Percentiles rank a stretch among this genome's conserved stretches.
Conservation (phyloP, 2,329 filamentous ascomycete species). For the Talaromyces sp. region DNA sequence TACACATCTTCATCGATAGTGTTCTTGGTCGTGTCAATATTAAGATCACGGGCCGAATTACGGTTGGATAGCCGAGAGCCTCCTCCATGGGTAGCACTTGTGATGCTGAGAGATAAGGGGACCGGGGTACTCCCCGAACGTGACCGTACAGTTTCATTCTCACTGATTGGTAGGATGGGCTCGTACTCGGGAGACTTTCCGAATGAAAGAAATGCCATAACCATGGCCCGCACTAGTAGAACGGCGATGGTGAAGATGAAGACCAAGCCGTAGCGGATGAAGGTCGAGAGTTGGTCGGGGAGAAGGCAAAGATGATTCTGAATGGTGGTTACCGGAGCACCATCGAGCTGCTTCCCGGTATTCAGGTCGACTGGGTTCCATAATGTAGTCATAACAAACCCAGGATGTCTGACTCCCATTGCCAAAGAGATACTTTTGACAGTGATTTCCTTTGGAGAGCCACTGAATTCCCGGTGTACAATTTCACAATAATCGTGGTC, state of each 20-base stretch:
- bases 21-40: neutral
- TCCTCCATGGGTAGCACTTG: conserved; percentile 15
- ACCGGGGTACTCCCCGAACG: conserved; percentile 19
- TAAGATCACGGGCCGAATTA: neutral
- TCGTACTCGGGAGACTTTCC: conserved; percentile 24
- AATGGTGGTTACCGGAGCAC: conserved; percentile 48
- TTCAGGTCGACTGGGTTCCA: conserved; percentile 77
- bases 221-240: conserved; percentile 41
- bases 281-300: conserved; percentile 79
- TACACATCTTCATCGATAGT: conserved; percentile 6
- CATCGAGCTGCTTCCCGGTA: conserved; percentile 26
- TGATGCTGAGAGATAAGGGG: conserved; percentile 19
- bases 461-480: conserved; percentile 64
- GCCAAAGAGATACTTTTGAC: conserved; percentile 95
- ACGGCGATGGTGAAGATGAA: conserved; percentile 48
- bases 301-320: conserved; percentile 88
- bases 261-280: conserved; percentile 68
- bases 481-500: conserved; percentile 98
- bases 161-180: conserved; percentile 24
- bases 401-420: conserved; percentile 86
- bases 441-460: conserved; percentile 70
- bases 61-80: conserved; percentile 14
- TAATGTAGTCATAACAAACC: conserved; percentile 80
- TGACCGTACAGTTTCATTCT: conserved; percentile 14
- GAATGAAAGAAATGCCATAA: conserved; percentile 21